Evolutionary conservation across 805 yeast genomes (phyloP), one percentile per base, ranked within the genome.

Genomic region (Kodamaea neixiangensis): DNA sequence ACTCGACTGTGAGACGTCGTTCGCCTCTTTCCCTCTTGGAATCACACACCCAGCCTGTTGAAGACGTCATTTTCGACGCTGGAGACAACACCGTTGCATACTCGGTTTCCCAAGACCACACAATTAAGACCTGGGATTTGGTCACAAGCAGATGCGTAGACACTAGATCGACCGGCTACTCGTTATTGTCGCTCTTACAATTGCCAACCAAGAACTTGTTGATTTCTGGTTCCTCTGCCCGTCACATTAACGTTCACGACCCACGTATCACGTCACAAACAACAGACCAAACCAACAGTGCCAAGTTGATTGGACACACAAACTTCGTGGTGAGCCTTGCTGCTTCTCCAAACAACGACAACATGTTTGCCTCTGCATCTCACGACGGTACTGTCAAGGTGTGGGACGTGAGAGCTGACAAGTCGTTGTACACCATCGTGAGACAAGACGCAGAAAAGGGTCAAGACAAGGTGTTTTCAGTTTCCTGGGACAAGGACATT

Each of bases 191-290:
- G 0, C 69, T 92, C 22, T 75, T 84, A 25, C 85, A 85, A 58
- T 74, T 94, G 54, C 82, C 88, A 5, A 76, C 80, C 46, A 72
- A 85, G 48, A 81, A 88, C 54, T 73, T 94, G 49, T 71, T 94
- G 25, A 96, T 92, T 7, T 82, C 93, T 51, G 99, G 99, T n/a
- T 90, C 97, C 1, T 86, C 97, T 10, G 97, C 97, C n/a, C 86
- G 99, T 69, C 98, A 94, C 69, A 92, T 94, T 56, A 86, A 91
- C 49, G 76, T 94, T 54, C 96, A 90, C 63, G 99, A 94, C 67
- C 97, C 98, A 42, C 81, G 99, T 65, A 78, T 78, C 2, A 71
- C 68, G 21, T 68, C 82, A 0, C 77, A 86, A 2, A 79, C 86
- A 37, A 78, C 83, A 13, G 86, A 85, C 51, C 84, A 81, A 49